Conservation (phyloP, 345 rosid species). For the Linum lewisii region DNA sequence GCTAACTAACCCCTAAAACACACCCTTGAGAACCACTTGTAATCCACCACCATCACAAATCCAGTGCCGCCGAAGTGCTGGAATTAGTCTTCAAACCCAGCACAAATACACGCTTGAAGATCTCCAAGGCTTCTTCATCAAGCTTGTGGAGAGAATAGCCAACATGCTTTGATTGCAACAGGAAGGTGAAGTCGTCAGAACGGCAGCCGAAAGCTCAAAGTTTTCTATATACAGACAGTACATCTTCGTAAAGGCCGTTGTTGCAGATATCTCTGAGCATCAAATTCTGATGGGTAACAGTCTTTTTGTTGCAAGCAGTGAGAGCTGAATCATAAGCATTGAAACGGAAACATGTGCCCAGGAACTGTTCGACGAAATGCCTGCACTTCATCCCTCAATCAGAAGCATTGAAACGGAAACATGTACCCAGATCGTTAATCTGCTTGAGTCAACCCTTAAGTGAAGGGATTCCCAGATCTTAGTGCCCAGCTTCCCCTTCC, state of each 20-base stretch:
- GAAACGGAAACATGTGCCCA: slow-evolving; percentile 29
- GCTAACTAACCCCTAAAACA: no score
- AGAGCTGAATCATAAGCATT: slow-evolving; percentile 28
- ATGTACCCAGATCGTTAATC: no score
- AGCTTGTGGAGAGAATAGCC: slow-evolving; percentile 18
- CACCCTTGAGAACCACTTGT: no score
- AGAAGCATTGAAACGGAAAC: no score
- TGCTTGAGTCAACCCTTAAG: no score
- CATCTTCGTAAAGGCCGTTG: slow-evolving; percentile 25
- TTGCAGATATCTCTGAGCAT: slow-evolving; percentile 29
- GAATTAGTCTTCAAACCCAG: slow-evolving; percentile 18
- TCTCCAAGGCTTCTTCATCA: slow-evolving; percentile 8
- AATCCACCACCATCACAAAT: no score
- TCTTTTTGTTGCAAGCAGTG: slow-evolving; percentile 11
- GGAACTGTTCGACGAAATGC: slow-evolving; percentile 17
- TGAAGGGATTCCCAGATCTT: no score
- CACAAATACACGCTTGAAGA: slow-evolving; percentile 7
- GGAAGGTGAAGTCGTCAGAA: slow-evolving; percentile 34
- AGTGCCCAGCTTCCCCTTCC: no score
- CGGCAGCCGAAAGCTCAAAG: slow-evolving; percentile 24
- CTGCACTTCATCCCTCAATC: slow-evolving; percentile 9
- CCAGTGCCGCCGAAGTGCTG: slow-evolving; percentile 18
- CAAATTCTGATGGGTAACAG: slow-evolving; percentile 24
- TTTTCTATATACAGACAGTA: slow-evolving; percentile 22
- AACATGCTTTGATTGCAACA: slow-evolving; percentile 37